These are phyloP conservation scores for Colletotrichum plurivorum DNA, from an alignment of 2,329 filamentous ascomycete genomes.

Conservation along the genomic window DNA sequence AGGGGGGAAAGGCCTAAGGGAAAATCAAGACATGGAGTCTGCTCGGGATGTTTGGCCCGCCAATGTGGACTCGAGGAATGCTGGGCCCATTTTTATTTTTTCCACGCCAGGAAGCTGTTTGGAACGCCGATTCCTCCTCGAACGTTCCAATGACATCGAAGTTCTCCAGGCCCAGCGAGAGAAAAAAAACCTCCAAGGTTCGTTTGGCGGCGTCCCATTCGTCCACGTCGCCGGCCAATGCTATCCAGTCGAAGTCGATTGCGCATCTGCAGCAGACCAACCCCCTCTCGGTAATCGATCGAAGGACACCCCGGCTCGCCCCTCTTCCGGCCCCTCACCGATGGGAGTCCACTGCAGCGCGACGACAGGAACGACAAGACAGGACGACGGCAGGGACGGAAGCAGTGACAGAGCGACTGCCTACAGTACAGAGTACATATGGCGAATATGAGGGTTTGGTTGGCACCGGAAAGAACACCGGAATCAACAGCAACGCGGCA, in stretches of 20 bases:
- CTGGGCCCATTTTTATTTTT: conserved; percentile 14
- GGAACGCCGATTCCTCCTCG: neutral
- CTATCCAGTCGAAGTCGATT: conserved; percentile 2
- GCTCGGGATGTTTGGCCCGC: conserved; percentile 7
- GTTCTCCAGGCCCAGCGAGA: conserved; percentile 9
- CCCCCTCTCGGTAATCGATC: conserved; percentile 33
- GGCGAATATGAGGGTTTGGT: too few species aligned
- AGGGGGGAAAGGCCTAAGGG: neutral
- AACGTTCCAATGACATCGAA: conserved; percentile 12
- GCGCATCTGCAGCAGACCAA: conserved; percentile 6
- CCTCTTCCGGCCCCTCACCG: conserved; percentile 30
- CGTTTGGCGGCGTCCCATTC: conserved; percentile 4
- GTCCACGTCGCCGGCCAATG: conserved; percentile 27
- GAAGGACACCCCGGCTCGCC: conserved; percentile 23
- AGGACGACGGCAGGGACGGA: too few species aligned
- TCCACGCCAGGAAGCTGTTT: neutral
- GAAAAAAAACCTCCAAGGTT: conserved; percentile 1
- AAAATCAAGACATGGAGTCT: conserved; percentile 17
- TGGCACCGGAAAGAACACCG: too few species aligned
- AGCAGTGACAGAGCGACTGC: too few species aligned
- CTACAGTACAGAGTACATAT: too few species aligned
- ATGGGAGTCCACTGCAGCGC: conserved; percentile 14
- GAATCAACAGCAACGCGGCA: conserved; percentile 9
- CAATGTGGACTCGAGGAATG: conserved; percentile 19
- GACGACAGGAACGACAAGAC: too few species aligned